Evolutionary conservation across 2,329 filamentous ascomycete species (phyloP).

Genomic region (Phaeosphaeria sp.): DNA sequence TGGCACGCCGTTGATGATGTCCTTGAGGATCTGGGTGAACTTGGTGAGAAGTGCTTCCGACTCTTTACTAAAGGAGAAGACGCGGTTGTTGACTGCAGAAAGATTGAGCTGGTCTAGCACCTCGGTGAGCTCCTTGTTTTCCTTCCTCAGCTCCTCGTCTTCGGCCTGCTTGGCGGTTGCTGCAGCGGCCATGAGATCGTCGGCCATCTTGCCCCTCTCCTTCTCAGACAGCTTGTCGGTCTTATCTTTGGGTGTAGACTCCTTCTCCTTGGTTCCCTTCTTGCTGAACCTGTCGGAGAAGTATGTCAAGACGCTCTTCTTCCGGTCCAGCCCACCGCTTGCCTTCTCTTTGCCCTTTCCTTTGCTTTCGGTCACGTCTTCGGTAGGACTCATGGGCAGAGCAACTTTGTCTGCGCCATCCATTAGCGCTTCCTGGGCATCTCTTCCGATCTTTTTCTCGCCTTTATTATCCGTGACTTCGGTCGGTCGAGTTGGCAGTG

Average conservation of each 20-base stretch:
- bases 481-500: conserved; percentile 47
- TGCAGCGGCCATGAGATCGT: conserved; percentile 43
- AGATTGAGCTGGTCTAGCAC: conserved; percentile 87
- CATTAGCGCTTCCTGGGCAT: conserved; percentile 56
- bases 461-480: conserved; percentile 43
- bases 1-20: conserved; percentile 89
- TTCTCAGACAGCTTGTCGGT: conserved; percentile 44
- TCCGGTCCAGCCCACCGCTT: conserved; percentile 43
- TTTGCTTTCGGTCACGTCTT: conserved; percentile 35
- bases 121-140: conserved; percentile 75
- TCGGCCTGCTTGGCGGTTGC: conserved; percentile 41
- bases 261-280: conserved; percentile 38
- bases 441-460: conserved; percentile 45
- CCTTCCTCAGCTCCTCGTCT: conserved; percentile 55
- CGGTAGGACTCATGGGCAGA: conserved; percentile 58
- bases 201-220: conserved; percentile 44
- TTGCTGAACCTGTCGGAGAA: conserved; percentile 40
- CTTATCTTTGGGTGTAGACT: conserved; percentile 25
- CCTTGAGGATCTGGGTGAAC: conserved; percentile 91
- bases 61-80: conserved; percentile 83
- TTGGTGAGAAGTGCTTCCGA: conserved; percentile 80
- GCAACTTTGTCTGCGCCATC: conserved; percentile 57
- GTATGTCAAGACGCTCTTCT: conserved; percentile 47
- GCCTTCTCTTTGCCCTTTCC: conserved; percentile 37
- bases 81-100: conserved; percentile 81